Base-by-base conservation (phyloP, 129 eudicot species). In the Heracleum sosnowskyi region DNA sequence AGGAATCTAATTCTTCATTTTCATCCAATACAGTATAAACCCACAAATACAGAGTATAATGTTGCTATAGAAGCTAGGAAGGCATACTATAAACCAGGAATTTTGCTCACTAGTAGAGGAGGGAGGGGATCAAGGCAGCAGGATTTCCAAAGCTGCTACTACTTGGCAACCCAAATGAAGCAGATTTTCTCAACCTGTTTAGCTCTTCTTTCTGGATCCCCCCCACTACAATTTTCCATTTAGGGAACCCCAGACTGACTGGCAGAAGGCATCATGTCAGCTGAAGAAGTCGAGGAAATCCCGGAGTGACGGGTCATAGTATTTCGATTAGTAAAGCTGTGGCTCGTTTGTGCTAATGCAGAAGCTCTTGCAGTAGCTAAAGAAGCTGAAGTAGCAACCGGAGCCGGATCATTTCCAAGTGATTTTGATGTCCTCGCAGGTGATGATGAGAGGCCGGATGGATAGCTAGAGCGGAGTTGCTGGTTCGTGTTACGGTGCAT, bases 141-240 rank as follows among this genome's bases (percentile, higher is more conserved):
- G 76, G 81, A 13, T 80, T 75, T 36, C 81, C 81, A 49, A 41
- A 74, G 64, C 55, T 79, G 46, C 62, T 76, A 20, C 78, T 78
- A 46, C 74, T 82, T 41, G 86, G 81, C 44, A 86, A 81, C 44
- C 94, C 94, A 78, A 89, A 91, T 34, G 97, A 91, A 75, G 92
- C 97, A 41, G 97, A 91, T 86, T 87, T 91, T 77, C 89, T 84
- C 13, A 37, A 91, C 74, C 86, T 91, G 82, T 76, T 87, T 28
- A 91, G 86, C 80, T 91, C 97, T 2, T 91, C 97, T 81, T 88
- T 88, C 80, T 91, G 89, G 22, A 91, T 75, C 0, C 94, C 94
- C 94, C 94, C 94, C 97, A 89, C 53, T 87, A 86, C 74, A 91
- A 62, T 63, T 89, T 91, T n/a, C 97, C 97, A 83, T 91, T 90